Conservation (phyloP, 352 stramenopile genomes). For the Phytophthora idaei region DNA sequence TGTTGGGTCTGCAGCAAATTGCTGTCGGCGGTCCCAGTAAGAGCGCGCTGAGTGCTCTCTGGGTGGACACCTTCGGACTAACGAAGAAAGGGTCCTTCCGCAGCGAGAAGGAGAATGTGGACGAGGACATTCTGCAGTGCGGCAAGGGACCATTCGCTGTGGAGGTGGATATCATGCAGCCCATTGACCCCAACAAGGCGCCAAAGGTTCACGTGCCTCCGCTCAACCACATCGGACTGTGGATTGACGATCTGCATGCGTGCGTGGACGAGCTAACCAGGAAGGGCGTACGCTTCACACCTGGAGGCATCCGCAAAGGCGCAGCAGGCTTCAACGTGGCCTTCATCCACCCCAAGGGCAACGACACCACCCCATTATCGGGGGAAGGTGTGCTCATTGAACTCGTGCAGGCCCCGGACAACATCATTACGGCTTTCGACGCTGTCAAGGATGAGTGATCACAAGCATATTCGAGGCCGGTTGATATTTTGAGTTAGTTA, state of each 20-base stretch:
- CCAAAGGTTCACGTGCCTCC: conserved; percentile 95
- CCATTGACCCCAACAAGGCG: conserved; percentile 92
- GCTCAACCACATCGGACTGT: conserved; percentile 98
- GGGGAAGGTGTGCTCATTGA: conserved; percentile 97
- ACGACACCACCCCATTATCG: conserved; percentile 90
- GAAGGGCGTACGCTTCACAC: conserved; percentile 96
- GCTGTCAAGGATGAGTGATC: conserved; percentile 41
- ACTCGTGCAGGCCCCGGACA: conserved; percentile 94
- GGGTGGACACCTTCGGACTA: conserved; percentile 85
- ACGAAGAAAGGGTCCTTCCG: conserved; percentile 68
- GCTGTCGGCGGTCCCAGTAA: conserved; percentile 95
- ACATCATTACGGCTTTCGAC: conserved; percentile 91
- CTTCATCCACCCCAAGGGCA: conserved; percentile 99
- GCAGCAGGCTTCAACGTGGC: conserved; percentile 97
- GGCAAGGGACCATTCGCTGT: conserved; percentile 92
- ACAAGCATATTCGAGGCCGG: no score
- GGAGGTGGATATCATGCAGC: conserved; percentile 99
- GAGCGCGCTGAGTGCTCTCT: conserved; percentile 80
- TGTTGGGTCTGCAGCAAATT: conserved; percentile 98
- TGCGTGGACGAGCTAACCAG: conserved; percentile 93
- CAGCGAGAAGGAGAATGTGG: conserved; percentile 96
- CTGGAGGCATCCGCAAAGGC: conserved; percentile 96
- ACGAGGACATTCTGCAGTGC: conserved; percentile 97
- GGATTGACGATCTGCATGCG: conserved; percentile 95
- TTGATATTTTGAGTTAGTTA: no score